phyloP scores from a whole-genome alignment of 495 filamentous ascomycete genomes.

The Aspergillus panamensis region DNA sequence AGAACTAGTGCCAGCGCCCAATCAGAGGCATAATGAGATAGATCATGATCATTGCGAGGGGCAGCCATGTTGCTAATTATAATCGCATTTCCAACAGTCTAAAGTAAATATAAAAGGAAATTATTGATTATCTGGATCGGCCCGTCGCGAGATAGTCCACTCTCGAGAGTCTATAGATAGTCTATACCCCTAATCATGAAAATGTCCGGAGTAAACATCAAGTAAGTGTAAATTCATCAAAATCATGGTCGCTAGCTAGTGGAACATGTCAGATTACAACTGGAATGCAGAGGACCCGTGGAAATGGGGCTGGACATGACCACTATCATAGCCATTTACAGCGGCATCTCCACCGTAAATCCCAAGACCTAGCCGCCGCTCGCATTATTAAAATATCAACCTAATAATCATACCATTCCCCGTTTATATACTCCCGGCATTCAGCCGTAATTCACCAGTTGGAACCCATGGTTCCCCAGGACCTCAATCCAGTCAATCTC shows the following conservation, averaged over 20 bases:
- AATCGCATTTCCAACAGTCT: neutral
- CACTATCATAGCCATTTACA: too few relatives aligned
- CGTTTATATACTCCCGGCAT: constrained; percentile 6
- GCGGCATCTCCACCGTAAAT: too few relatives aligned
- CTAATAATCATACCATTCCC: neutral
- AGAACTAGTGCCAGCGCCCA: constrained; percentile 9
- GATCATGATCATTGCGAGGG: neutral
- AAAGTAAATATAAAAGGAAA: neutral
- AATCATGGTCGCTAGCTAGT: constrained; percentile 9
- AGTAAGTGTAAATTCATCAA: constrained; percentile 3
- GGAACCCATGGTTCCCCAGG: constrained; percentile 38
- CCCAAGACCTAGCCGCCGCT: too few relatives aligned
- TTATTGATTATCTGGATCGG: constrained; percentile 10
- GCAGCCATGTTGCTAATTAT: constrained; percentile 4
- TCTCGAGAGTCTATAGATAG: too few relatives aligned
- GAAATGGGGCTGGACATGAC: too few relatives aligned
- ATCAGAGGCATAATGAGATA: constrained; percentile 4
- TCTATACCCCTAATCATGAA: too few relatives aligned
- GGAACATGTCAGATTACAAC: constrained; percentile 10
- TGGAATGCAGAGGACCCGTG: too few relatives aligned
- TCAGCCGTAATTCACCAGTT: constrained; percentile 46
- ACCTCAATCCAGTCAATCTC: constrained; percentile 48
- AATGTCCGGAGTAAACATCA: too few relatives aligned
- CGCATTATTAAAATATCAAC: too few relatives aligned
- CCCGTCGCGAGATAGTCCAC: constrained; percentile 13